Conservation (phyloP, 306 rosid genomes). For the Carpinus fangiana region DNA sequence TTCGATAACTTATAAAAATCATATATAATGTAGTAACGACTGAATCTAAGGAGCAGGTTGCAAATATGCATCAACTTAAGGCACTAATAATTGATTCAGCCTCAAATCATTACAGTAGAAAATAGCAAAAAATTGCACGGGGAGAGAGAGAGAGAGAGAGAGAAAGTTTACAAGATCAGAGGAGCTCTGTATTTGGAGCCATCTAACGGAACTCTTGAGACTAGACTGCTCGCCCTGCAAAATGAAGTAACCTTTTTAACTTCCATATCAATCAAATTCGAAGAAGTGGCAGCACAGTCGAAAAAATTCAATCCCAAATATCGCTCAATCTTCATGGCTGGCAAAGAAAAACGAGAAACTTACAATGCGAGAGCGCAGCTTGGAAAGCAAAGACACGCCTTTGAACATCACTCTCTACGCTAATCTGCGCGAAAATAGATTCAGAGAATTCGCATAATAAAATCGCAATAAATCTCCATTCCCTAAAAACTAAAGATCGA, state of each 20-base stretch:
- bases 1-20: too few species aligned
- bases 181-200: constrained; percentile 75
- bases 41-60: background rate
- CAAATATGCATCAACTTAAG: background rate
- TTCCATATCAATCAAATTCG: constrained; percentile 1
- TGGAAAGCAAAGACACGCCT: constrained; percentile 68
- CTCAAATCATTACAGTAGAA: background rate
- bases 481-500: background rate
- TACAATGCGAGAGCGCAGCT: constrained; percentile 83
- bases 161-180: constrained; percentile 55
- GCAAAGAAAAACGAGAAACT: constrained; percentile 19
- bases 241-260: background rate
- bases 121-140: background rate
- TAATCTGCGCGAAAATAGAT: constrained; percentile 22
- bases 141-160: background rate
- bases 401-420: constrained; percentile 47
- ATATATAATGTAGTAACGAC: background rate
- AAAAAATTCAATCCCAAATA: background rate
- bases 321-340: background rate
- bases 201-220: constrained; percentile 75
- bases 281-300: background rate
- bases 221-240: constrained; percentile 76
- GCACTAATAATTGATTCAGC: background rate
- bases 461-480: background rate
- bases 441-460: background rate